Percentiles rank a stretch among this genome's conserved stretches.
Evolutionary conservation across 352 stramenopile species (phyloP).

Genomic region (Pythium plurisporium): DNA sequence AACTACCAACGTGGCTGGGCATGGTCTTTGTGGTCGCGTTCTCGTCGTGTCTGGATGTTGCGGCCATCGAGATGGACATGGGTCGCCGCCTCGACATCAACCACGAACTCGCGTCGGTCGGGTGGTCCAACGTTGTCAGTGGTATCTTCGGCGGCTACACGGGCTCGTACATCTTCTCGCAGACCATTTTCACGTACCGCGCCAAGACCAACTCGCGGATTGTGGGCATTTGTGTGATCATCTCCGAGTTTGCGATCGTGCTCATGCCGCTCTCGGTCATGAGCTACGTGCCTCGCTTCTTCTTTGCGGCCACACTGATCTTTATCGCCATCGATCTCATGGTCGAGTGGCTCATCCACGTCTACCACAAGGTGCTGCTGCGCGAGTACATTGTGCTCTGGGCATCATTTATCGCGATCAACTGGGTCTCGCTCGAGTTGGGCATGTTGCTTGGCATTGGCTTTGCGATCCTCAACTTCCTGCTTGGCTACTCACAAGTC

Average conservation of each 20-base stretch:
- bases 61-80: constrained; percentile 97
- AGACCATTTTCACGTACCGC: constrained; percentile 97
- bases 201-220: constrained; percentile 88
- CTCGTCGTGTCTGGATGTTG: constrained; percentile 95
- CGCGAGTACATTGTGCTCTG: constrained; percentile 93
- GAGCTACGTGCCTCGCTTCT: constrained; percentile 94
- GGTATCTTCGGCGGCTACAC: constrained; percentile 96
- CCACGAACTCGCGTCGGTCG: constrained; percentile 91
- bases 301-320: constrained; percentile 96
- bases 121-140: constrained; percentile 95
- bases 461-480: constrained; percentile 84
- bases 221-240: constrained; percentile 89
- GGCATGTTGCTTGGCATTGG: constrained; percentile 93
- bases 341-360: constrained; percentile 94
- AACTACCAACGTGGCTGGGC: constrained; percentile 89
- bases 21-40: constrained; percentile 99
- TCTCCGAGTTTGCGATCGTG: constrained; percentile 84
- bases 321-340: constrained; percentile 98
- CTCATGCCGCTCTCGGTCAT: constrained; percentile 93
- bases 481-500: constrained; percentile 73
- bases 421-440: constrained; percentile 93
- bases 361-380: constrained; percentile 76
- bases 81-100: constrained; percentile 94
- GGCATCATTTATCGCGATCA: constrained; percentile 92
- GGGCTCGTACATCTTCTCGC: constrained; percentile 98